A percentile compares a stretch with the other conserved stretches of the same genome.
Conservation (phyloP, 2,329 filamentous ascomycete genomes). For the Pseudopithomyces chartarum region DNA sequence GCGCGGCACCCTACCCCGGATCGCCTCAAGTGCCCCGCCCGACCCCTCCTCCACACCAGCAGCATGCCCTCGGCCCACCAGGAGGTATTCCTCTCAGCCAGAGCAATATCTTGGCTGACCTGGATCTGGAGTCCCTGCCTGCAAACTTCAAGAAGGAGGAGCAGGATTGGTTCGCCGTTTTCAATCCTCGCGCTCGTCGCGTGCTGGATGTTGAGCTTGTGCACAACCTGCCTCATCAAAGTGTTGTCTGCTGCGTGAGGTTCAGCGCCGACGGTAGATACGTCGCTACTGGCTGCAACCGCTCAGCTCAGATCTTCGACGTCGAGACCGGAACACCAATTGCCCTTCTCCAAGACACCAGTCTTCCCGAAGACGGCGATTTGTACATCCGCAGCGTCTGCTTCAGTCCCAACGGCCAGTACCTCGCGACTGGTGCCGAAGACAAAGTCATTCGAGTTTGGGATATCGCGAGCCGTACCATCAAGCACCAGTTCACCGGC, state of each 20-base stretch:
- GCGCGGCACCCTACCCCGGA: conserved; percentile 83
- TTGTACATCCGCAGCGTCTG: conserved; percentile 97
- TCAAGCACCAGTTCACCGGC: conserved; percentile 91
- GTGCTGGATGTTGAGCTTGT: conserved; percentile 91
- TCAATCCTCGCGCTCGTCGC: conserved; percentile 89
- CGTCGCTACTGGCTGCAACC: conserved; percentile 94
- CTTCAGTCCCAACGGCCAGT: conserved; percentile 95
- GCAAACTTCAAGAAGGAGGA: conserved; percentile 87
- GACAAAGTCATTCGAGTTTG: conserved; percentile 97
- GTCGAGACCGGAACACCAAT: conserved; percentile 86
- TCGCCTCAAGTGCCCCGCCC: conserved; percentile 84
- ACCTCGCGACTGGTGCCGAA: conserved; percentile 92
- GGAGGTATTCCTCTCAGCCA: conserved; percentile 53
- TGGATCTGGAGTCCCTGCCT: conserved; percentile 84
- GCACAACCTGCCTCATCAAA: conserved; percentile 90
- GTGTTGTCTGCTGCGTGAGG: conserved; percentile 95
- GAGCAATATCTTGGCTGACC: conserved; percentile 77
- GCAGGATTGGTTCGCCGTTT: conserved; percentile 93
- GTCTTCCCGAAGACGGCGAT: conserved; percentile 84
- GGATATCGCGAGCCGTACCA: conserved; percentile 84
- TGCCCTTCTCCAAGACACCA: conserved; percentile 87
- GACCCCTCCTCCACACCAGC: conserved; percentile 63
- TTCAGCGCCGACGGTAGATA: conserved; percentile 97
- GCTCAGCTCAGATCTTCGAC: conserved; percentile 99
- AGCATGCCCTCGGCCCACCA: conserved; percentile 36